Conservation (phyloP, 2,329 filamentous ascomycete genomes). For the Aspergillus melleus region DNA sequence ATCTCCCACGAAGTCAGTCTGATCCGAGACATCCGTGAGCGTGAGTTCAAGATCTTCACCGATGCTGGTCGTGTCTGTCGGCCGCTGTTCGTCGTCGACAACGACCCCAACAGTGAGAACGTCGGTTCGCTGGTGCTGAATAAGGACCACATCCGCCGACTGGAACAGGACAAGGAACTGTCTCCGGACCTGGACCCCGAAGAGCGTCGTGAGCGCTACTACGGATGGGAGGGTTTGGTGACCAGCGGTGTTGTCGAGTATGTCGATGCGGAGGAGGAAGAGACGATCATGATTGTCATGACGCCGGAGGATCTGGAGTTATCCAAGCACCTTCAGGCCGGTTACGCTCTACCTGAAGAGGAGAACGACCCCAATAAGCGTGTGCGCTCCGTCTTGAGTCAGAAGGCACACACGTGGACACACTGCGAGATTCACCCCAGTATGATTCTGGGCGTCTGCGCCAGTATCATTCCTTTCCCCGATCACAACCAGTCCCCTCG, state of each 20-base stretch:
- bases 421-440: slow-evolving; percentile 99
- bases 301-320: slow-evolving; percentile 90
- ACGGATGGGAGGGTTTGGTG: slow-evolving; percentile 86
- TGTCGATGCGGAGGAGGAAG: slow-evolving; percentile 96
- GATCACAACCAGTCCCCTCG: slow-evolving; percentile 97
- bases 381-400: slow-evolving; percentile 84
- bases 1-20: slow-evolving; percentile 92
- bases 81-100: slow-evolving; percentile 90
- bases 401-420: slow-evolving; percentile 87
- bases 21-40: slow-evolving; percentile 92
- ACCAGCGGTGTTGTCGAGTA: slow-evolving; percentile 88
- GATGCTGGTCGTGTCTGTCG: slow-evolving; percentile 94
- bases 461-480: slow-evolving; percentile 98
- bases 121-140: slow-evolving; percentile 77
- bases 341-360: slow-evolving; percentile 61
- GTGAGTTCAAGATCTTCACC: slow-evolving; percentile 98
- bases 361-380: slow-evolving; percentile 77
- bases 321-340: slow-evolving; percentile 68
- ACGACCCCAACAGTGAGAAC: slow-evolving; percentile 71
- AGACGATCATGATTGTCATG: slow-evolving; percentile 99
- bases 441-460: slow-evolving; percentile 98
- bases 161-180: slow-evolving; percentile 71
- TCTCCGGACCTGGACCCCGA: slow-evolving; percentile 61
- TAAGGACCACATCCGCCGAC: slow-evolving; percentile 75
- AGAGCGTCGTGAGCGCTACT: slow-evolving; percentile 61